Base-by-base conservation (phyloP, 1,284 basidiomycete species). In the Cutaneotrichosporon sp. region DNA sequence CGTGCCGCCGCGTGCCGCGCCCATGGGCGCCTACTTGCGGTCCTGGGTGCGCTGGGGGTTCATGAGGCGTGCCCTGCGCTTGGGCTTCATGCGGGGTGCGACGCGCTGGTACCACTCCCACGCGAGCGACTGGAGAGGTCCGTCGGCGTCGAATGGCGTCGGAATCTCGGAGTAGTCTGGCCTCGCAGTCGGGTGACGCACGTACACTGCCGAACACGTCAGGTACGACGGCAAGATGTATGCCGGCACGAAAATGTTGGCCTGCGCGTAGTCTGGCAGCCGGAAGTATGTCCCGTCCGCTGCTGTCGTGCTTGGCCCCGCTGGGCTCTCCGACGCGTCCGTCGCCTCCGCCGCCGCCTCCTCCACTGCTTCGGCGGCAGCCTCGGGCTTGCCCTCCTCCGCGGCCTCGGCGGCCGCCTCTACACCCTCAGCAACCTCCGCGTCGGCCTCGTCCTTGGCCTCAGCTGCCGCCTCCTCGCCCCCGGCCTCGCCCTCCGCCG, bases 181-280 rank as follows among this genome's bases (percentile, higher is more conserved):
- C 22, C 90, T 84, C 0, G 94, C 91, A 0, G 92, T 97, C 2
- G 96, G 96, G 70, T 97, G 91, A 43, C 94, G 89, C 33, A 97
- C 83, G 72, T 97, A 97, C 54, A 98, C 80, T 17, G 86, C 86
- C 5, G 93, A 92, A 76, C 96, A 98, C 10, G 92, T 92, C 46
- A 82, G 74, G 80, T 89, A 98, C 49, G 85, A 90, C 2, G 87
- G 84, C 67, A 97, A 91, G 52, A 97, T 84, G 75, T 97, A 97
- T 0, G 93, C 87, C 0, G 96, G 96, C 61, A 98, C 82, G 79
- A 97, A 98, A 46, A 98, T 80, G 80, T 87, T 90, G 0, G 96
- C 90, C 0, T 90, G 83, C 9, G 92, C 89, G 66, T 85, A 97
- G 33, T 82, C 78, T 0, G 96, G 96, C 12, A 97, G 84, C 64